phyloP scores from a whole-genome alignment of 768 basidiomycete genomes.

The Tephrocybe sp. region DNA sequence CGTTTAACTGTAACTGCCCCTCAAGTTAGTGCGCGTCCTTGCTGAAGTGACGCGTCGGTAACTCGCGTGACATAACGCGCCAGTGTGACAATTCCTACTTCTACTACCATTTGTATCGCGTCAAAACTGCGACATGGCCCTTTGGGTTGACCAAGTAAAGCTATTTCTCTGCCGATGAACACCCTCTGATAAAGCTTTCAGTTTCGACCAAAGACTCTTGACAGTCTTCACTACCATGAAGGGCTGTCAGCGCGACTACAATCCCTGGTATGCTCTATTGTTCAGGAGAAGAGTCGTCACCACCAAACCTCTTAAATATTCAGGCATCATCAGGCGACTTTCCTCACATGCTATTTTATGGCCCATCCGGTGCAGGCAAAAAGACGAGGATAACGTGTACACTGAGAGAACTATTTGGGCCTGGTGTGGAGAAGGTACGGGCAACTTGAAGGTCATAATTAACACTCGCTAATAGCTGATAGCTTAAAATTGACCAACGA shows the following conservation, averaged over 20 bases:
- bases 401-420: constrained; percentile 84
- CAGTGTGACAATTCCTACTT: constrained; percentile 2
- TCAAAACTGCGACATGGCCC: constrained; percentile 44
- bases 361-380: constrained; percentile 95
- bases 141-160: constrained; percentile 66
- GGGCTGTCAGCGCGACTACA: constrained; percentile 77
- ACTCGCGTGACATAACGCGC: constrained; percentile 22
- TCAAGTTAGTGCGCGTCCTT: too few relatives aligned
- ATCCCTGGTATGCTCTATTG: constrained; percentile 59
- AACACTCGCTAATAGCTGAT: neutral
- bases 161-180: neutral
- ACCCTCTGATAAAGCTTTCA: constrained; percentile 27
- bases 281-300: neutral
- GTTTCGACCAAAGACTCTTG: constrained; percentile 85
- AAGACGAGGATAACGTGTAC: constrained; percentile 95
- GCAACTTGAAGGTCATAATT: neutral
- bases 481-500: constrained; percentile 98
- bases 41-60: too few relatives aligned
- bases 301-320: neutral
- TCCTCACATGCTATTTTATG: constrained; percentile 97
- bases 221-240: constrained; percentile 86
- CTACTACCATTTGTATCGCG: neutral
- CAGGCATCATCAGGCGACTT: constrained; percentile 92
- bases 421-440: constrained; percentile 87
- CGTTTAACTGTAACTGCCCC: too few relatives aligned